Evolutionary conservation across 257 asterid species (phyloP), one percentile per base, ranked within the genome.

Genomic region (Fraxinus excelsior): DNA sequence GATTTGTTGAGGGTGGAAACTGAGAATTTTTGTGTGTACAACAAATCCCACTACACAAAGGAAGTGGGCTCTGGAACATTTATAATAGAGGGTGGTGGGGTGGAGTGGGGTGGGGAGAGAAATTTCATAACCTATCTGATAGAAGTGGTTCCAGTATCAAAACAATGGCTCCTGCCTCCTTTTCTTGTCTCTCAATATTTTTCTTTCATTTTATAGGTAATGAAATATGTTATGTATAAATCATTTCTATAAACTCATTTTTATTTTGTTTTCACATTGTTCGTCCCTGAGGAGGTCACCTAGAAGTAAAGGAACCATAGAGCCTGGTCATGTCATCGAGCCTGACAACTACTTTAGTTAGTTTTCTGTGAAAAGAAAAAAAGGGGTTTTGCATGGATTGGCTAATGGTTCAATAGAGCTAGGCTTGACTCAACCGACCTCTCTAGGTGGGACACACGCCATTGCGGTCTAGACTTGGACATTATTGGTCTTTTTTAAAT

Each of bases 91-190:
- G 69, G 14, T 34, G 67, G 62, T 64, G 71, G 80, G 34, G 46
- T 71, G 53, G 42, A 56, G 42, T 64, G 76, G 13, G 62, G 21
- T 23, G 58, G 42, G 76, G 34, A 31, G 44, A 68, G 40, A 74
- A 81, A 9, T 74, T 66, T 72, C 76, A 72, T 6, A 18, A 74
- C 42, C 74, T 71, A 72, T 68, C 72, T 51, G 74, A 78, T 5
- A 66, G 68, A 25, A 60, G 44, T 81, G 74, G 87, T 79, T 76
- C 95, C 85, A 90, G 83, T 90, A 82, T 93, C 95, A 62, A 88
- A 75, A 81, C 74, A 70, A 5, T 76, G 74, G 69, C 76, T 70
- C 74, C 74, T 72, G 44, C 83, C 49, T 62, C 80, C 76, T 56
- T 31, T 46, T 72, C n/a, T 80, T 79, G 19, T 78, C 62, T 74